These are phyloP conservation scores for Tirmania nivea DNA, from an alignment of 495 filamentous ascomycete species.

Conservation along the genomic window DNA sequence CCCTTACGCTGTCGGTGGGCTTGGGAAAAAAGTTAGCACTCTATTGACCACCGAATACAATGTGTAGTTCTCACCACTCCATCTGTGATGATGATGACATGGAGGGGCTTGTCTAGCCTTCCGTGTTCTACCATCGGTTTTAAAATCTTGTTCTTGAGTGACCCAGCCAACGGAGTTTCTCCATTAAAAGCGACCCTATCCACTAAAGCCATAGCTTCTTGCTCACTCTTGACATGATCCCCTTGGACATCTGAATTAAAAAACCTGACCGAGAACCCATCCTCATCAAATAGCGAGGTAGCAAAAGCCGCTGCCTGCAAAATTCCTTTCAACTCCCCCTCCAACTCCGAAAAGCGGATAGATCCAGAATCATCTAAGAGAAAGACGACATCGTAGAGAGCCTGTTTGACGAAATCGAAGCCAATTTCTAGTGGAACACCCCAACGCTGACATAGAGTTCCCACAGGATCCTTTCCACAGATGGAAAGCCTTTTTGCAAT, in stretches of 20 bases:
- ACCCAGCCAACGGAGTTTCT: conserved; percentile 44
- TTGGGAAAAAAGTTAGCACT: neutral
- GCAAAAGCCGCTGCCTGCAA: conserved; percentile 39
- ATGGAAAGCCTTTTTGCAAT: conserved; percentile 9
- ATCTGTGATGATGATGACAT: conserved; percentile 52
- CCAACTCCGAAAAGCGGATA: conserved; percentile 39
- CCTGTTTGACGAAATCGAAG: conserved; percentile 44
- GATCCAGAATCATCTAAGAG: conserved; percentile 44
- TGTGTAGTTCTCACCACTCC: conserved; percentile 22
- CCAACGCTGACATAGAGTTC: conserved; percentile 24
- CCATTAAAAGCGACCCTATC: conserved; percentile 39
- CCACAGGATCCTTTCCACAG: conserved; percentile 11
- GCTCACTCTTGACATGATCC: conserved; percentile 34
- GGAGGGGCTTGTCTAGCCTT: conserved; percentile 38
- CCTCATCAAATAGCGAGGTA: conserved; percentile 45
- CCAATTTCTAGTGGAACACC: conserved; percentile 38
- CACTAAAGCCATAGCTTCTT: conserved; percentile 37
- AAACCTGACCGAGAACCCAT: conserved; percentile 48
- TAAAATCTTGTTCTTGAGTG: conserved; percentile 38
- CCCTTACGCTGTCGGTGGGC: conserved; percentile 13
- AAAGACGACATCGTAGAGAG: conserved; percentile 43
- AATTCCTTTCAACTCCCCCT: conserved; percentile 39
- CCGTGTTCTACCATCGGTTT: conserved; percentile 34
- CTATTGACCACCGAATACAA: neutral
- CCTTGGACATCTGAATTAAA: conserved; percentile 36